Evolutionary conservation across 164 flowering plant genomes (phyloP).

Genomic region (Berberis vulgaris): DNA sequence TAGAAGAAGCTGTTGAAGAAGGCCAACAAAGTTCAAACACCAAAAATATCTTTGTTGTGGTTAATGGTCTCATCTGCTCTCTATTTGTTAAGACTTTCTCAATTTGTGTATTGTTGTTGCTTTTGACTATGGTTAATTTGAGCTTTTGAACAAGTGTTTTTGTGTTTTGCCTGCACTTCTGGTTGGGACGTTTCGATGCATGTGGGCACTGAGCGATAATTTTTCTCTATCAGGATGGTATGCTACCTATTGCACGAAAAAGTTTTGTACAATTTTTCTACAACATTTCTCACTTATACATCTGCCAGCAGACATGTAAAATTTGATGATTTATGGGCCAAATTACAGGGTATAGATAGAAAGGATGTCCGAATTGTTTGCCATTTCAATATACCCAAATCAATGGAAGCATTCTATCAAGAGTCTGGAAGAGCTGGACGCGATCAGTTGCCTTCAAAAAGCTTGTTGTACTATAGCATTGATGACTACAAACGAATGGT

Average conservation of each 20-base stretch:
- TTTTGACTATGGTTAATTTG: conserved; percentile 8
- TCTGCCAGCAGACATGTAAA: neutral
- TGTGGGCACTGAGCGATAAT: conserved; percentile 14
- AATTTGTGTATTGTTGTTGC: neutral
- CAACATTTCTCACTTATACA: neutral
- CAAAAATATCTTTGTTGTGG: too few relatives aligned
- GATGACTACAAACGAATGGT: conserved; percentile 88
- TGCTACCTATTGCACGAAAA: conserved; percentile 10
- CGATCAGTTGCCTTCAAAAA: conserved; percentile 78
- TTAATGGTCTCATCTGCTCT: too few relatives aligned
- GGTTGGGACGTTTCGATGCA: conserved; percentile 29
- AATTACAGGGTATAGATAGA: conserved; percentile 76
- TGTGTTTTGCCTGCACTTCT: conserved; percentile 9
- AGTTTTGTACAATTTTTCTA: neutral
- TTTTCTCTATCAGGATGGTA: conserved; percentile 69
- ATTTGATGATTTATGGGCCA: conserved; percentile 3
- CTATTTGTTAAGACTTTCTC: neutral
- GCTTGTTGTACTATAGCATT: conserved; percentile 72
- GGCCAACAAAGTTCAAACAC: too few relatives aligned
- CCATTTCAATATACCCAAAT: conserved; percentile 89
- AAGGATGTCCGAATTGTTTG: conserved; percentile 86
- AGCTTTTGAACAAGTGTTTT: conserved; percentile 12
- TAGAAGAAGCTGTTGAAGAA: too few relatives aligned
- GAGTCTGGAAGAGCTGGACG: conserved; percentile 99
- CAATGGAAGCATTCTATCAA: conserved; percentile 95